Base-by-base conservation (phyloP, 352 stramenopile species). In the Pythium utonaiense region DNA sequence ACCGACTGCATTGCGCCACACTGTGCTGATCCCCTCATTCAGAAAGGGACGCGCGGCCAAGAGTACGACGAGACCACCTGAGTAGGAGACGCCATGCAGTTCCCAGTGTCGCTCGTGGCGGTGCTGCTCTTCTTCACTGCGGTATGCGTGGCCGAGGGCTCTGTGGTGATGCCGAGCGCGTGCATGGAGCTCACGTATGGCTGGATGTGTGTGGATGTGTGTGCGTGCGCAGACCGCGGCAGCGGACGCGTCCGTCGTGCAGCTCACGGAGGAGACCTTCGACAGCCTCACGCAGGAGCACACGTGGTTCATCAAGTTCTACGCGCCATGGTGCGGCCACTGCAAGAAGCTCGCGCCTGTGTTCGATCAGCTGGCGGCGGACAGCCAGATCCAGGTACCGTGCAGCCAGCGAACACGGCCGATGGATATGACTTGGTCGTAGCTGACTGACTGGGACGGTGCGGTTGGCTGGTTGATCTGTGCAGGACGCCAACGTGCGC, bases 301-400 rank as follows among this genome's bases (percentile, higher is more conserved):
- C 57, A 74, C 86, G 41, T 91, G 83, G 83, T 78, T 92, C 48
- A 56, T 92, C 67, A 89, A 94, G 69, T 94, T 94, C 67, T 94
- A 92, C 65, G 83, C 85, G 34, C 85, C 85, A 10, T 94, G 85
- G 85, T 94, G 85, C 60, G 75, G 79, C 19, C 85, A 94, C 65
- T 94, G 85, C 70, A 86, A 94, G 76, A 86, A 87, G 48, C 69
- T 94, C 41, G 79, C 81, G 28, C 80, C 80, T 0, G 61, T 79
- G 19, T 84, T 89, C 60, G 77, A 88, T 42, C 66, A 80, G 57
- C 57, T 93, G 48, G 68, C 83, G 16, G 56, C 69, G 31, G 62
- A 83, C 44, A 36, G 73, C 10, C 49, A 56, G 6, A 67, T 89
- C 42, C 53, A 60, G 51, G 68, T 78, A 30, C n/a, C n/a, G n/a